Conservation (phyloP, 116 monocot genomes). For the Cymodocea nodosa region DNA sequence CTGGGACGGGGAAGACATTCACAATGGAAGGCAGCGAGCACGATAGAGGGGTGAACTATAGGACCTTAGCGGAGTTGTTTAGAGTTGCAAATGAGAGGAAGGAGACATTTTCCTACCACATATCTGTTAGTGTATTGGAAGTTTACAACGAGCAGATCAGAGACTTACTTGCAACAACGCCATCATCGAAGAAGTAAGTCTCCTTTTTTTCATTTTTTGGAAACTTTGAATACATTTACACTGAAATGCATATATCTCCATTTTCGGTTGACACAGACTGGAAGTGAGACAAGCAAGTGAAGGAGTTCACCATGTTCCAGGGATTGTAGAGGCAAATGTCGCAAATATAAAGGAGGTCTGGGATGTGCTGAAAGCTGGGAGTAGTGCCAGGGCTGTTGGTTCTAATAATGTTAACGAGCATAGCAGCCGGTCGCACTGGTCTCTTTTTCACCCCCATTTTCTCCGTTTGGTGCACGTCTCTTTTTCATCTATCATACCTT, state of each 20-base stretch:
- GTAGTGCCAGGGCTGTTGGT: conserved; percentile 77
- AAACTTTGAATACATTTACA: not conserved
- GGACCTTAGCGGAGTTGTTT: conserved; percentile 78
- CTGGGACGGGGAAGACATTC: conserved; percentile 88
- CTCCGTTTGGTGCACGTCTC: too few relatives aligned
- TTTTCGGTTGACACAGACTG: conserved; percentile 22
- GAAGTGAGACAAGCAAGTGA: conserved; percentile 63
- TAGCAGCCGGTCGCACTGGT: conserved; percentile 94
- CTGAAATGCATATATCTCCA: not conserved
- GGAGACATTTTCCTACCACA: conserved; percentile 45
- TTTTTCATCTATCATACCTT: not conserved
- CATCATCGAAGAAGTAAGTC: conserved; percentile 66
- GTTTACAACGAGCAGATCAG: conserved; percentile 91
- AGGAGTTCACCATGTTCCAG: conserved; percentile 76
- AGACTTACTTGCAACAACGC: conserved; percentile 64
- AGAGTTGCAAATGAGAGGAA: conserved; percentile 50
- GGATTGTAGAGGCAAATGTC: conserved; percentile 71
- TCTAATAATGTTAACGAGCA: conserved; percentile 92
- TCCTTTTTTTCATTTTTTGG: not conserved
- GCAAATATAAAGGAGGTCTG: conserved; percentile 65
- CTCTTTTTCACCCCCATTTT: not conserved
- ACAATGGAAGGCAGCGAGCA: conserved; percentile 78
- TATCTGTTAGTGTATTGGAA: conserved; percentile 87
- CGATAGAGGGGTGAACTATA: conserved; percentile 79
- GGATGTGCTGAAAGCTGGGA: conserved; percentile 71